Base-by-base conservation (phyloP, 345 rosid genomes). In the Alliaria petiolata region DNA sequence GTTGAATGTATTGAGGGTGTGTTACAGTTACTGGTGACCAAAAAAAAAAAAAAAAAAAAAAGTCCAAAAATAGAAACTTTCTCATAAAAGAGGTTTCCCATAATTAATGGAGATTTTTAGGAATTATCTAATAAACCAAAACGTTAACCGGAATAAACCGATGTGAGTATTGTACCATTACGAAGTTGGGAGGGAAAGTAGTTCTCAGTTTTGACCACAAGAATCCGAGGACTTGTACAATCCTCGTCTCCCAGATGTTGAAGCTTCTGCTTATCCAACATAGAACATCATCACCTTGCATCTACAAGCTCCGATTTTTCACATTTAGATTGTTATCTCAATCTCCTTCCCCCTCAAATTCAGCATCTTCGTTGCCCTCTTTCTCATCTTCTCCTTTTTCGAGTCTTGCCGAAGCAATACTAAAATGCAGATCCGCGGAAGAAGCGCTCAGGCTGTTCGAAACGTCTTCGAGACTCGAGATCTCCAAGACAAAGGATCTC, bases 391-490 rank as follows among this genome's bases (percentile, higher is more conserved):
- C 80, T 35, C 25, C 25, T 1, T 52, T 66, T 36, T 78, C 78
- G 26, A 72, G 74, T 75, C 74, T 84, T 36, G 71, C 80, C 3
- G 49, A 76, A 47, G 54, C 81, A 35, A 81, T 83, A 45, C 78
- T 87, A 56, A 69, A 71, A 54, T 76, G 84, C 77, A 67, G 64
- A 57, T 71, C 82, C 17, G 58, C 90, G 4, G 57, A 75, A 46
- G 75, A 81, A 65, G 90, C 89, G 9, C 75, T 84, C 31, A 42
- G 47, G 9, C 44, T 83, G 39, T 83, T 83, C 79, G 42, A 69
- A 12, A 81, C 83, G 31, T 52, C 62, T 43, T 20, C 65, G 11
- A 78, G 59, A 13, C 76, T 20, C 26, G 39, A 50, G 7, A 76
- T 52, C 59, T 77, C 84, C 3, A 58, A 50, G 4, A 6, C 54